phyloP scores from a whole-genome alignment of 495 filamentous ascomycete genomes.

The Neurospora tetraspora region DNA sequence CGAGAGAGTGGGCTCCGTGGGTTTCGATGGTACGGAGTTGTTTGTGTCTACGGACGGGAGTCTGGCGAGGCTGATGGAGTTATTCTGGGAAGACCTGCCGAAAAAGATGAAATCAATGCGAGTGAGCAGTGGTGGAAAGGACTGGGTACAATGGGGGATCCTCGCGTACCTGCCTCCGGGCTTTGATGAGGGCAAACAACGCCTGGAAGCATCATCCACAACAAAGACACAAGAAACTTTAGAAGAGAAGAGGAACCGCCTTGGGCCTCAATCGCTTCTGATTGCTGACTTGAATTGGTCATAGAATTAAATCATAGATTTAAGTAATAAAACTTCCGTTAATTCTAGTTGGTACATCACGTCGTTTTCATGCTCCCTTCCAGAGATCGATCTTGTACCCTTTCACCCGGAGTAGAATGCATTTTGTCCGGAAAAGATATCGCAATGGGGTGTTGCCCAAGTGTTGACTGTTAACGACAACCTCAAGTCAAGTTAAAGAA shows the following conservation, averaged over 20 bases:
- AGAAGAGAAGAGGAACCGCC: not conserved
- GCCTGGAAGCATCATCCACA: accelerated
- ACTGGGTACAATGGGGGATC: not conserved
- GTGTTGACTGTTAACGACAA: too few species aligned
- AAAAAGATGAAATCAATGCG: too few species aligned
- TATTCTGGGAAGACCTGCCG: not conserved
- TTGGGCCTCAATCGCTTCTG: not conserved
- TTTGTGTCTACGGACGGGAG: not conserved
- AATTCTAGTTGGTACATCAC: not conserved
- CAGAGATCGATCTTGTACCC: too few species aligned
- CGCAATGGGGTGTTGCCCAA: too few species aligned
- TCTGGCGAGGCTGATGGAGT: not conserved
- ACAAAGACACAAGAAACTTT: not conserved
- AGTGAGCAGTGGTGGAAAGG: not conserved
- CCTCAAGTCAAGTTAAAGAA: too few species aligned
- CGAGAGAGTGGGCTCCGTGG: not conserved
- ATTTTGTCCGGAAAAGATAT: too few species aligned
- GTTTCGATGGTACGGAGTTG: not conserved
- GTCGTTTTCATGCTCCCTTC: not conserved
- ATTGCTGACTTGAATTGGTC: not conserved
- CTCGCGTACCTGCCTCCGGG: not conserved
- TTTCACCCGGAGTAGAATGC: too few species aligned
- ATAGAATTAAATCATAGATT: too few species aligned
- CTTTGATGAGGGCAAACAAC: not conserved
- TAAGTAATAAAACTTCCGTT: not conserved